phyloP scores from a whole-genome alignment of 768 basidiomycete species.

The Artomyces pyxidatus region DNA sequence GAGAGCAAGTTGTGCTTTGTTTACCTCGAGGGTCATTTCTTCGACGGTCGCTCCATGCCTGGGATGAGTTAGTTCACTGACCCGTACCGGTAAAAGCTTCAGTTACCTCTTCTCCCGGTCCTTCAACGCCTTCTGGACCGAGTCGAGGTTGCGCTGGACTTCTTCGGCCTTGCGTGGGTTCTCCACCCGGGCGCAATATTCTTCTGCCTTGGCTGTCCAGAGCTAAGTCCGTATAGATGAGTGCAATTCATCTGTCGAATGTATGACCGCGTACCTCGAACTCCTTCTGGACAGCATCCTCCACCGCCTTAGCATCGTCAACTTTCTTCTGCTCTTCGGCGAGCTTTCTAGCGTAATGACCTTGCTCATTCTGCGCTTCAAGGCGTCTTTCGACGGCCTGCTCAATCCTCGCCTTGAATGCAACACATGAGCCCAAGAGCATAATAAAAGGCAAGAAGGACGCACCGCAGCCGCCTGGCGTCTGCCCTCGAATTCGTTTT shows the following conservation, averaged over 20 bases:
- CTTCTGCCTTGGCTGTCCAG: slow-evolving; percentile 57
- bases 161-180: slow-evolving; percentile 49
- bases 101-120: slow-evolving; percentile 57
- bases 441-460: slow-evolving; percentile 9
- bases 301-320: slow-evolving; percentile 34
- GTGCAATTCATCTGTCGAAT: not conserved
- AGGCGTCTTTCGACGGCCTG: slow-evolving; percentile 41
- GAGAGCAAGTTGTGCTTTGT: slow-evolving; percentile 50
- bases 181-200: slow-evolving; percentile 50
- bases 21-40: slow-evolving; percentile 65
- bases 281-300: slow-evolving; percentile 49
- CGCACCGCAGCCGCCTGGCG: slow-evolving; percentile 39
- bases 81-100: not conserved
- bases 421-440: slow-evolving; percentile 4
- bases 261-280: slow-evolving; percentile 39
- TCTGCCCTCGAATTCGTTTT: slow-evolving; percentile 42
- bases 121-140: slow-evolving; percentile 54
- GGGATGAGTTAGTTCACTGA: slow-evolving; percentile 1
- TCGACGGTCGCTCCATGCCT: slow-evolving; percentile 76
- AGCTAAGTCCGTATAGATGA: slow-evolving; percentile 26
- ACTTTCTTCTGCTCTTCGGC: slow-evolving; percentile 40
- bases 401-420: slow-evolving; percentile 39
- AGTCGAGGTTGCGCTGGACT: slow-evolving; percentile 54
- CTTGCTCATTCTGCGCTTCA: slow-evolving; percentile 38
- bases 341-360: slow-evolving; percentile 46